Conservation (phyloP, 1,284 basidiomycete genomes). For the Vanrija pseudolonga region DNA sequence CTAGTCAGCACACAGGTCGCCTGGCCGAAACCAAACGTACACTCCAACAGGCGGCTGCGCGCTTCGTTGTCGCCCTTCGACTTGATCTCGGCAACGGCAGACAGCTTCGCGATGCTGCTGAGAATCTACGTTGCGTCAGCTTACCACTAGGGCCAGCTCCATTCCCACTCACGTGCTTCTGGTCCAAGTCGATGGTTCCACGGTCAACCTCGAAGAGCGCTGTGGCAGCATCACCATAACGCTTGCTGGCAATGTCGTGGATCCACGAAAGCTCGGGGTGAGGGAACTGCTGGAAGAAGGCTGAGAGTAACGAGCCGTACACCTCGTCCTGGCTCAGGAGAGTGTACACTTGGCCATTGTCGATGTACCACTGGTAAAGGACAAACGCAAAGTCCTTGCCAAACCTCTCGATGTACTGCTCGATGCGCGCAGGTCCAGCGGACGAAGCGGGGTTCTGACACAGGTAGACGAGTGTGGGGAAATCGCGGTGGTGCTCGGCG, state of each 20-base stretch:
- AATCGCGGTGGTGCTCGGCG: conserved; percentile 82
- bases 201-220: conserved; percentile 64
- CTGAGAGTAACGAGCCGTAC: conserved; percentile 64
- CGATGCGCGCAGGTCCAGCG: conserved; percentile 36
- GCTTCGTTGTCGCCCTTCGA: conserved; percentile 22
- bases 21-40: neutral
- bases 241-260: conserved; percentile 71
- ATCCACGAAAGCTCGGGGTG: conserved; percentile 79
- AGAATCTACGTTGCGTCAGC: conserved; percentile 60
- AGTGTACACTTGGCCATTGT: conserved; percentile 61
- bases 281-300: conserved; percentile 65
- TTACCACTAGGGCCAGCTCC: neutral
- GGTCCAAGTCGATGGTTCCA: conserved; percentile 58
- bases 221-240: conserved; percentile 63
- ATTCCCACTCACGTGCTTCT: conserved; percentile 63
- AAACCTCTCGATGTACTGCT: conserved; percentile 74
- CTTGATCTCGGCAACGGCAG: conserved; percentile 70
- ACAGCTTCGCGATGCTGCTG: conserved; percentile 85
- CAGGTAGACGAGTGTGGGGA: conserved; percentile 72
- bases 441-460: conserved; percentile 57
- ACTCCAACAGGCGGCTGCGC: conserved; percentile 9
- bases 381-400: conserved; percentile 80
- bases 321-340: conserved; percentile 69
- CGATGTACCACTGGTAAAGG: conserved; percentile 68
- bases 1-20: neutral